phyloP scores from a whole-genome alignment of 495 filamentous ascomycete genomes.

The Pseudoneurospora amorphoporcata region DNA sequence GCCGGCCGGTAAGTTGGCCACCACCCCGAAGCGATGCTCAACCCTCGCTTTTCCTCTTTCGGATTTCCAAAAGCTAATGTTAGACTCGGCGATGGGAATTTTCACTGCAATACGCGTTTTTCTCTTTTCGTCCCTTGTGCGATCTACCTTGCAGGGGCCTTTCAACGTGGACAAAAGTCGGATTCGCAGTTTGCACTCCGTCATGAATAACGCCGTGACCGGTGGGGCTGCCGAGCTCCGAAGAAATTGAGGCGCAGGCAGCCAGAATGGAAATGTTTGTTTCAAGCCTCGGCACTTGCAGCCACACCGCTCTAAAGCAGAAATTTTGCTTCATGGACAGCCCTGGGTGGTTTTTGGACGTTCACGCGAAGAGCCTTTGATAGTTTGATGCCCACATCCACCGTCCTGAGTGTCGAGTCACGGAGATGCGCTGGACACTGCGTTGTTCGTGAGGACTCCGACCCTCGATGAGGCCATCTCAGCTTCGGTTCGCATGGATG shows the following conservation, averaged over 20 bases:
- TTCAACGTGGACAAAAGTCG: not conserved
- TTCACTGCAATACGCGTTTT: not conserved
- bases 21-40: not conserved
- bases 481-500: slow-evolving; percentile 1
- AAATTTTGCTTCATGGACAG: not conserved
- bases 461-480: not conserved
- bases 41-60: not conserved
- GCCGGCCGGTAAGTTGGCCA: not conserved
- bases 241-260: not conserved
- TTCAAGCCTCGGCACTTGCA: not conserved
- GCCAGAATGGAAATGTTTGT: not conserved
- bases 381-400: not conserved
- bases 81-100: not conserved
- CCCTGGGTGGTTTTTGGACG: not conserved
- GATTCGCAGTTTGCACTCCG: not conserved
- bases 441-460: not conserved
- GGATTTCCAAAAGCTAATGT: not conserved
- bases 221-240: not conserved
- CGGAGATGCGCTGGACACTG: not conserved
- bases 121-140: not conserved
- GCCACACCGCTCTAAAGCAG: not conserved
- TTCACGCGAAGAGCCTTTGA: not conserved
- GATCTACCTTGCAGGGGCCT: not conserved
- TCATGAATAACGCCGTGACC: not conserved
- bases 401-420: not conserved